Base-by-base conservation (phyloP, 768 basidiomycete species). In the Hebeloma cylindrosporum region DNA sequence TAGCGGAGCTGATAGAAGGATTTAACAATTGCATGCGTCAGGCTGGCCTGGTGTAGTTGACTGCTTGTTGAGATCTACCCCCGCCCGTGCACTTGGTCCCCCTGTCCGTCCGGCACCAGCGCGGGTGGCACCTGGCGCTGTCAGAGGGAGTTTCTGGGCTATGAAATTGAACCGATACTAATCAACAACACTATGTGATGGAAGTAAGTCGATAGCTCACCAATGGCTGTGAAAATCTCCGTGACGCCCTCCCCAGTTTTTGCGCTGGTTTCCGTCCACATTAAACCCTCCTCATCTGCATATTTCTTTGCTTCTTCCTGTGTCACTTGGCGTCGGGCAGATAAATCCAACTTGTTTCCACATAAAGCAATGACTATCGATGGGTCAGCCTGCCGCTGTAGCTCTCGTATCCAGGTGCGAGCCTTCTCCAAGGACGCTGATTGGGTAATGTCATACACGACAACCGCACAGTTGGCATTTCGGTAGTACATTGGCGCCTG, bases 401-500 rank as follows among this genome's bases (percentile, higher is more conserved):
- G 82, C 66, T 97, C 94, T 40, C 88, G 79, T 62, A 98, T 94
- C 95, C 95, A 98, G 52, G 85, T 84, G 56, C 88, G 86, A 21
- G 95, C 95, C 69, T 95, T 96, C 72, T 95, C 91, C 51, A 95
- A 80, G 2, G 94, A 95, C 17, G 91, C 76, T 6, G 85, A 63
- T 61, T 92, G 88, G 30, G 96, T 98, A 65, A 99, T 94, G 68
- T 99, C 96, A 64, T 93, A 95, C 16, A 93, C 92, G 35, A 93
- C 93, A 20, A 95, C 89, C 18, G 93, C 92, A 58, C 91, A 93
- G 60, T 93, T 88, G 60, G 90, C 91, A 53, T 92, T 92, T 53
- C 92, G 85, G 69, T 96, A 96, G 73, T 95, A 95, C 93, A 94
- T 95, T 44, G 91, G 93, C 27, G 91, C 90, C 82, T 92, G 40